These are phyloP conservation scores for Biscogniauxia sp. DNA, from an alignment of 2,329 filamentous ascomycete species.

Conservation along the genomic window DNA sequence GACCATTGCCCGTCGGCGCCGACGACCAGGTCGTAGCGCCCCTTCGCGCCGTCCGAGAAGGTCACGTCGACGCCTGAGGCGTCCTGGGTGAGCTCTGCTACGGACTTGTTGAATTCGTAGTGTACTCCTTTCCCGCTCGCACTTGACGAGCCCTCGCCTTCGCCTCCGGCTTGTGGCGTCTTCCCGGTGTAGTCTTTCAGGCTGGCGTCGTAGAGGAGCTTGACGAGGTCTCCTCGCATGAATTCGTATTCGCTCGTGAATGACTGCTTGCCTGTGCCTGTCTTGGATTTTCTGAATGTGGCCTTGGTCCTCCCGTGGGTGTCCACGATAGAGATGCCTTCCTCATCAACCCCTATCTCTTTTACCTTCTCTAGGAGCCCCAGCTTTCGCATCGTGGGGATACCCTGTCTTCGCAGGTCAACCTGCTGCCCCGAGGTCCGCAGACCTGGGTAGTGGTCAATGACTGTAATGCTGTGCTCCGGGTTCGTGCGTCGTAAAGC, in stretches of 20 bases:
- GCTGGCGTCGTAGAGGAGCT: constrained; percentile 29
- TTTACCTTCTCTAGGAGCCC: constrained; percentile 38
- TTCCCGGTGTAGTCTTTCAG: constrained; percentile 3
- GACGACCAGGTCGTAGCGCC: constrained; percentile 50
- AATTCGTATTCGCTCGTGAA: constrained; percentile 38
- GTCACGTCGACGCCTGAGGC: constrained; percentile 23
- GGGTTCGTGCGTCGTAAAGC: constrained; percentile 35
- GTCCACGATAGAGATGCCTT: constrained; percentile 39
- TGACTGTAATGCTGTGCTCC: constrained; percentile 37
- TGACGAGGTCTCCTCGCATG: constrained; percentile 34
- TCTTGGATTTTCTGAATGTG: constrained; percentile 28
- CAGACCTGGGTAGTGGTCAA: constrained; percentile 40
- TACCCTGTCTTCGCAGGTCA: constrained; percentile 42
- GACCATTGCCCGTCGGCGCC: constrained; percentile 54
- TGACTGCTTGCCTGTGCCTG: constrained; percentile 29
- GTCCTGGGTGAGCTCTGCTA: constrained; percentile 29
- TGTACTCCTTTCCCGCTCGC: constrained; percentile 14
- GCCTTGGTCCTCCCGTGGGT: constrained; percentile 25
- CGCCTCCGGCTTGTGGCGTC: background rate
- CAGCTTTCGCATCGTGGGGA: constrained; percentile 40
- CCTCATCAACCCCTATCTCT: constrained; percentile 36
- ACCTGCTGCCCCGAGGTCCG: constrained; percentile 42
- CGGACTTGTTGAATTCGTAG: constrained; percentile 28
- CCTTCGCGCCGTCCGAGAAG: constrained; percentile 42
- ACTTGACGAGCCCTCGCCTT: background rate